phyloP scores from a whole-genome alignment of 306 rosid genomes.

The Bauhinia variegata region DNA sequence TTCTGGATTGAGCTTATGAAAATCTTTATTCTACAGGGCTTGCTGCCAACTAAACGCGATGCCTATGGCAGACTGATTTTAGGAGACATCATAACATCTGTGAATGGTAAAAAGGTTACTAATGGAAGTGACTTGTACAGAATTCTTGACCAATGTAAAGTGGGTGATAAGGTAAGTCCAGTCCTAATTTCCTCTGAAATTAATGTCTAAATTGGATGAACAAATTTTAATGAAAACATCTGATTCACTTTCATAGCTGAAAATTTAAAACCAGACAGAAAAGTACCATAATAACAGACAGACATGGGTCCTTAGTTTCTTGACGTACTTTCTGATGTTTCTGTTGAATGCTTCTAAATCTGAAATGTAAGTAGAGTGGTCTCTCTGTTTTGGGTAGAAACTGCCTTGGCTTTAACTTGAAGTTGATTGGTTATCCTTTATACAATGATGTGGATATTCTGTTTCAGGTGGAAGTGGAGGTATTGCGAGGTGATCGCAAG shows the following conservation, averaged over 20 bases:
- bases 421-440: conserved; percentile 2
- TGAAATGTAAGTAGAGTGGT: no score
- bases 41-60: conserved; percentile 88
- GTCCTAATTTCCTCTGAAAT: no score
- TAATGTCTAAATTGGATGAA: no score
- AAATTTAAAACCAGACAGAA: no score
- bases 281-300: no score
- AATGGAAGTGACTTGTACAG: conserved; percentile 97
- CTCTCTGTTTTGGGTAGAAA: neutral
- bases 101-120: conserved; percentile 78
- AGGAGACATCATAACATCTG: conserved; percentile 95
- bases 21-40: conserved; percentile 60
- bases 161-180: conserved; percentile 79
- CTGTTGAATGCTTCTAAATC: no score
- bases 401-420: neutral
- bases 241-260: no score
- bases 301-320: conserved; percentile 1
- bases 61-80: conserved; percentile 87
- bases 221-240: no score
- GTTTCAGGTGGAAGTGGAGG: conserved; percentile 93
- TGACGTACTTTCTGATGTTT: no score
- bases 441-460: conserved; percentile 31
- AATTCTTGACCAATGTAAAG: conserved; percentile 94
- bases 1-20: conserved; percentile 24
- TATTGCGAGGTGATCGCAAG: conserved; percentile 91